Evolutionary conservation across 257 asterid genomes (phyloP), one percentile per base, ranked within the genome.

Genomic region (Solanum phureja): DNA sequence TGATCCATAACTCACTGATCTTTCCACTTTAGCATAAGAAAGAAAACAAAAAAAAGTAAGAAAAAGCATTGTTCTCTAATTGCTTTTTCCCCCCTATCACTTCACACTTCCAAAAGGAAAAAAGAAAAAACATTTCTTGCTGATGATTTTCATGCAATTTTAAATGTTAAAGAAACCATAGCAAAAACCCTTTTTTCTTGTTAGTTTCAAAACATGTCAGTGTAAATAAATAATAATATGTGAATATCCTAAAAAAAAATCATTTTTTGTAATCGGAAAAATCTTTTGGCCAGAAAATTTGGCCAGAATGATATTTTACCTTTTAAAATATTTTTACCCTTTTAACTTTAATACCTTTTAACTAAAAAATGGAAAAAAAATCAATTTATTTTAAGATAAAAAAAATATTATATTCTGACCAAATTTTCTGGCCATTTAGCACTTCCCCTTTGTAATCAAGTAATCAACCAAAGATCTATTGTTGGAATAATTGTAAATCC

Each of bases 61-160:
- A 77, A 88, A 90, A 90, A 90, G 91, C 89, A 87, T 88, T 89
- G 85, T 37, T 81, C 88, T 91, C 84, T 83, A 86, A 87, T 92
- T 89, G 87, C 92, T 88, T 91, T 90, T 71, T 86, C 83, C 44
- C 83, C 84, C 77, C 84, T 81, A 88, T 88, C 83, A 90, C 73
- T 86, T 85, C 87, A 40, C 38, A 58, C 40, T 29, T 85, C 13
- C 64, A 85, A 85, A 64, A 64, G 86, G 40, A 87, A 85, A 87
- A 76, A 66, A 37, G 27, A 77, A 42, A 87, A 83, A 86, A 84
- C 81, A 58, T 69, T 31, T 85, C 90, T 86, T 58, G 91, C 90
- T 93, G 94, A 87, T 92, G 96, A 91, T 92, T 94, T 94, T 91
- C 91, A 94, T 94, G 94, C 95, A 90, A 84, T 87, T 87, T 27